phyloP scores from a whole-genome alignment of 2,329 filamentous ascomycete genomes.

The Blastomyces parvus region DNA sequence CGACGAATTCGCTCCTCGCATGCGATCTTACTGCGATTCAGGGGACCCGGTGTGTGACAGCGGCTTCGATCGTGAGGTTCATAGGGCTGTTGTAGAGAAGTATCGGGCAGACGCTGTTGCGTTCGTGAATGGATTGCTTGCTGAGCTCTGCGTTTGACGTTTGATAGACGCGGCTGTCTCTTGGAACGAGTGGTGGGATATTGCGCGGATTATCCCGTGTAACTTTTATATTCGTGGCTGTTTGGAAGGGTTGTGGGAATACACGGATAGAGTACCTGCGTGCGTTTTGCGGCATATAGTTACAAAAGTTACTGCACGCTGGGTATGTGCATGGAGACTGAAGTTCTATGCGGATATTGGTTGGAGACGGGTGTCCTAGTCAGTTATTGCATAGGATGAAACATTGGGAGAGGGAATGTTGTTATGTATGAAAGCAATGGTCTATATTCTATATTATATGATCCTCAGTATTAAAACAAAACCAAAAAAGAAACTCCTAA shows the following conservation, averaged over 20 bases:
- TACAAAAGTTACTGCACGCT: neutral
- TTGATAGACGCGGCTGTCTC: neutral
- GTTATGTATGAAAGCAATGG: neutral
- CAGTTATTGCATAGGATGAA: neutral
- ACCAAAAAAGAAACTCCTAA: neutral
- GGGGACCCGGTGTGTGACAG: conserved; percentile 7
- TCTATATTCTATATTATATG: conserved; percentile 6
- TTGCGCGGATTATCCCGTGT: neutral
- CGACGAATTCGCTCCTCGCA: neutral
- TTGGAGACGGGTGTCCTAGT: neutral
- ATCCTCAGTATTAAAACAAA: neutral
- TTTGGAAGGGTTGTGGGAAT: neutral
- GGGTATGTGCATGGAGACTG: neutral
- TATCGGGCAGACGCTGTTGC: conserved; percentile 4
- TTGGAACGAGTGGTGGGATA: neutral
- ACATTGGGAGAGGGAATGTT: neutral
- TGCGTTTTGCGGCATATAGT: neutral
- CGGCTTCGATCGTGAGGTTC: neutral
- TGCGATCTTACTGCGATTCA: conserved; percentile 8
- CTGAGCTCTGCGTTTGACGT: neutral
- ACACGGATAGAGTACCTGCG: neutral
- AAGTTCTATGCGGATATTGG: neutral
- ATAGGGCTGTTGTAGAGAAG: conserved; percentile 8
- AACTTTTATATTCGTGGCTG: neutral
- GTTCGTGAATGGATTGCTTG: conserved; percentile 8